Conservation (phyloP, 768 basidiomycete species). For the Boletus vermiculosoides region DNA sequence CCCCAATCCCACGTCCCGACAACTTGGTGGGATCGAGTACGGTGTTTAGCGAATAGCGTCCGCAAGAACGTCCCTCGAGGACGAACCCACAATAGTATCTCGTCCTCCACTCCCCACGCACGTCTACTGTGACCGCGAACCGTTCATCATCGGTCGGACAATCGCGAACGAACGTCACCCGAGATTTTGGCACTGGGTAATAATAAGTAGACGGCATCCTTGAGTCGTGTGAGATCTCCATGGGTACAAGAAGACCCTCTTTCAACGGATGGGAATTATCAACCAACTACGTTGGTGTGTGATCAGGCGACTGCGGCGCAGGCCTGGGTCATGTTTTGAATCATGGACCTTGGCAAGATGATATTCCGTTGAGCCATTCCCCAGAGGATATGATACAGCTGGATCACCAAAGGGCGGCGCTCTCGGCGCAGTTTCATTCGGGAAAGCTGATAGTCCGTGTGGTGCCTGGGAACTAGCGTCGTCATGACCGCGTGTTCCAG, state of each 20-base stretch:
- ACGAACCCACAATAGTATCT: not conserved
- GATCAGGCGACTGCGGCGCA: not conserved
- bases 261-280: not conserved
- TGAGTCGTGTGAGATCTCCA: slow-evolving; percentile 4
- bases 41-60: slow-evolving; percentile 1
- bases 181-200: not conserved
- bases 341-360: not conserved
- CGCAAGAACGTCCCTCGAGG: not conserved
- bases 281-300: not conserved
- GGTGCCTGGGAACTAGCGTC: slow-evolving; percentile 1
- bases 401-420: not conserved
- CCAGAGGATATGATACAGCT: not conserved
- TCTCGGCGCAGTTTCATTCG: not conserved
- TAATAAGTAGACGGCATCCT: not conserved
- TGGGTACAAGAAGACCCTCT: not conserved
- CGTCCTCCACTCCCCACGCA: not conserved
- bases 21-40: not conserved
- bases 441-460: not conserved
- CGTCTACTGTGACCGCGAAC: not conserved
- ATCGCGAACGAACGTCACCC: not conserved
- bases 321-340: not conserved
- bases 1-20: not conserved
- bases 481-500: slow-evolving; percentile 5
- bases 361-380: not conserved
- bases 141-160: not conserved